Evolutionary conservation across 352 stramenopile genomes (phyloP).

Genomic region (Phytophthora melonis): DNA sequence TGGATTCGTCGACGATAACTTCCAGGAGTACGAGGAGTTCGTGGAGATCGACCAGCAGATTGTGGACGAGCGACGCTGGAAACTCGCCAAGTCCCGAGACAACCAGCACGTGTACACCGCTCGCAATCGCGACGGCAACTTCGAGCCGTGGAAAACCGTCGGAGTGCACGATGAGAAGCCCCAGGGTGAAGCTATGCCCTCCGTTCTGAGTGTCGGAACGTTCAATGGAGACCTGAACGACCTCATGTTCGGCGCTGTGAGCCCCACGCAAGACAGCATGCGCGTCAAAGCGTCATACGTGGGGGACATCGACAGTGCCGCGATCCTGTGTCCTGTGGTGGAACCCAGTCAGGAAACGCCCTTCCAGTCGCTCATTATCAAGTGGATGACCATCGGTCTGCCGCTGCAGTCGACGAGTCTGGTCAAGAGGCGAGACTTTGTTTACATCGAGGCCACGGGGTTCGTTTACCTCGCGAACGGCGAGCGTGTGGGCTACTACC

Average conservation of each 20-base stretch:
- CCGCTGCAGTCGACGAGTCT: constrained; percentile 20
- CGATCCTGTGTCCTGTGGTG: constrained; percentile 31
- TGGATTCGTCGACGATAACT: constrained; percentile 29
- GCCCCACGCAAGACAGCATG: constrained; percentile 41
- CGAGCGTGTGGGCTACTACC: too few relatives aligned
- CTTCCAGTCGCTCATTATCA: constrained; percentile 39
- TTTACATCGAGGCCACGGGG: constrained; percentile 43
- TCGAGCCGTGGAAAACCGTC: neutral
- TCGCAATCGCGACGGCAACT: neutral
- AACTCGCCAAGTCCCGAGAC: constrained; percentile 30
- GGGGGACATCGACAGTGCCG: constrained; percentile 35
- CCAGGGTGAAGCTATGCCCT: constrained; percentile 8
- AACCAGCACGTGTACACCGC: constrained; percentile 28
- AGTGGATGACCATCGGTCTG: constrained; percentile 42
- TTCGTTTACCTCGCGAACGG: constrained; percentile 42
- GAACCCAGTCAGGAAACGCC: constrained; percentile 32
- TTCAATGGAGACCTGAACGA: constrained; percentile 43
- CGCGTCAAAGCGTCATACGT: constrained; percentile 42
- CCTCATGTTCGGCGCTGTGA: constrained; percentile 46
- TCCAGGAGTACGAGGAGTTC: constrained; percentile 50
- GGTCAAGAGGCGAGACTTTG: constrained; percentile 39
- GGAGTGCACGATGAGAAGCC: neutral
- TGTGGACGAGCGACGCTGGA: constrained; percentile 30
- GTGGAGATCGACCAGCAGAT: constrained; percentile 21
- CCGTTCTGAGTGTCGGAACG: constrained; percentile 39